A percentile compares a stretch with the other conserved stretches of the same genome.
These are phyloP conservation scores for Prunella vulgaris DNA, from an alignment of 257 asterid species.

Conservation along the genomic window DNA sequence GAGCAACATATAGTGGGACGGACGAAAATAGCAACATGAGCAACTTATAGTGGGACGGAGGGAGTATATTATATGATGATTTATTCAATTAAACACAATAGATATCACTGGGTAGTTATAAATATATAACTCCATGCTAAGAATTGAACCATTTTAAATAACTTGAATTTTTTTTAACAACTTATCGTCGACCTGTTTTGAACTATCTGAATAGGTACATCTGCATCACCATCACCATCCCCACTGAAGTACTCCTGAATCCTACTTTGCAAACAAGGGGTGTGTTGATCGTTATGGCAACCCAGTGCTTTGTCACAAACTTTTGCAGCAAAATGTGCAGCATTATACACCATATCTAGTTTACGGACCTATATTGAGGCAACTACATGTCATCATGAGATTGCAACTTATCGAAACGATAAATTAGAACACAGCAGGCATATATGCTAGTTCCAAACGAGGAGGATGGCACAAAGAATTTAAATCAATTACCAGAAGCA, in stretches of 20 bases:
- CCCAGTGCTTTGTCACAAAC: conserved; percentile 58
- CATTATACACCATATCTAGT: conserved; percentile 63
- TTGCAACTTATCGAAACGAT: neutral
- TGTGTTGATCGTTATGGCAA: conserved; percentile 56
- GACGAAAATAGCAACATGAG: no score
- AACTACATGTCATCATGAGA: conserved; percentile 7
- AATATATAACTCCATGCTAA: conserved; percentile 3
- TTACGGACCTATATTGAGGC: conserved; percentile 55
- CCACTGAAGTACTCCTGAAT: conserved; percentile 65
- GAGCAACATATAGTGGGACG: no score
- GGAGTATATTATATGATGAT: neutral
- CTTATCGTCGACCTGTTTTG: conserved; percentile 52
- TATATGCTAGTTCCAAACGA: neutral
- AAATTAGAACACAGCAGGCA: neutral
- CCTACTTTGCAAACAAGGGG: conserved; percentile 65
- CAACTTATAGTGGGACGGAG: no score
- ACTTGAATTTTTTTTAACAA: no score
- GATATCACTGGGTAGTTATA: neutral
- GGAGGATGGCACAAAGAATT: neutral
- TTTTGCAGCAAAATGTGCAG: conserved; percentile 57
- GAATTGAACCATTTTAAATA: neutral
- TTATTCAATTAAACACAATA: neutral
- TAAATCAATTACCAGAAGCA: neutral
- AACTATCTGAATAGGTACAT: conserved; percentile 38
- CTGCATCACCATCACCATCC: conserved; percentile 40